Base-by-base conservation (phyloP, 2,329 filamentous ascomycete species). In the Hymenoscyphus scutula region DNA sequence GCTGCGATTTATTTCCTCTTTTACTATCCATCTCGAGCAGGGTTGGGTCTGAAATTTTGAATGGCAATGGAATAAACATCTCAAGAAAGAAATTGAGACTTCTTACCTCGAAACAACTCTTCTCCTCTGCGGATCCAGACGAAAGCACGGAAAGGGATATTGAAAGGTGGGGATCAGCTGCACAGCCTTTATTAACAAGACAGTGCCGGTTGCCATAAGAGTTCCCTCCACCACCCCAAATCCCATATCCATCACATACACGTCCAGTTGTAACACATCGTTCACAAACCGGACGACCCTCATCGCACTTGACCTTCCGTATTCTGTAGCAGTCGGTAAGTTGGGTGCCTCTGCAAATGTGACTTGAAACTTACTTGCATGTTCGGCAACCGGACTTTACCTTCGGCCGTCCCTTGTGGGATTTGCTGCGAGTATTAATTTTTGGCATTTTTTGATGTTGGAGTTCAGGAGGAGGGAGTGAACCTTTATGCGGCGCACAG, bases 361-460 rank as follows among this genome's bases (percentile, higher is more conserved):
- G 17, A 37, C 13, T 23, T 29, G 17, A 56, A 1, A 61, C 64
- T 66, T n/a, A 78, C 76, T 77, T 76, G 74, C 77, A 79, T 53
- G 77, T 79, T 59, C 65, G 67, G 65, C 77, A 79, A 1, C 58
- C 48, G 29, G 45, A 51, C 48, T 60, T 60, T n/a, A 55, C 58
- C 30, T 60, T 60, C 25, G 23, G 7, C 51, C 19, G 32, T 7
- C 27, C 29, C 23, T 27, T 32, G 45, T 19, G 41, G 32, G 27
- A 6, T 19, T 3, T 51, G 15, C 51, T 27, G 4, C 8, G 34
- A 45, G 56, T 23, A 23, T 4, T 3, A 8, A 38, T 56, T 15
- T 37, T 37, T 37, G 11, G 11, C 34, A 37, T 37, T 15, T 37
- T 29, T 37, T 37, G 34, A 37, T 34, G 32, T 11, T 27, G 23